phyloP scores from a whole-genome alignment of 2,329 filamentous ascomycete genomes.

The Neopestalotiopsis rosae region DNA sequence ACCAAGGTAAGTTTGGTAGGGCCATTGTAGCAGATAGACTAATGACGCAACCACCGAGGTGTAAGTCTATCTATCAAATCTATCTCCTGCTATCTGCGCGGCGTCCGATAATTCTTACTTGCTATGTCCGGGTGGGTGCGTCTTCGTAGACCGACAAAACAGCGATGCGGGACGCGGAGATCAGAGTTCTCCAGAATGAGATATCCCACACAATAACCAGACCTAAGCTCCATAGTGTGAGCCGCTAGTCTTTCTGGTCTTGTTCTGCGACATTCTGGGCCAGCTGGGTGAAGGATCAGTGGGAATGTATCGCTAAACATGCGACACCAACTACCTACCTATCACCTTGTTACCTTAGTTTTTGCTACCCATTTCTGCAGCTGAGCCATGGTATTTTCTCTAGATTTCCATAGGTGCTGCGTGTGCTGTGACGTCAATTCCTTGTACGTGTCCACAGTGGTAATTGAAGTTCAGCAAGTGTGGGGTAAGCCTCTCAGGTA shows the following conservation, averaged over 20 bases:
- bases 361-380: no score
- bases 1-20: conserved; percentile 1
- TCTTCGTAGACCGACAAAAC: no score
- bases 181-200: neutral
- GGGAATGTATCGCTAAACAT: neutral
- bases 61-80: neutral
- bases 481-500: neutral
- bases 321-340: neutral
- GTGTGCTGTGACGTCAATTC: conserved; percentile 7
- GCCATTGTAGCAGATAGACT: neutral
- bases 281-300: neutral
- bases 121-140: neutral
- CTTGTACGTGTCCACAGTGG: neutral
- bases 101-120: neutral
- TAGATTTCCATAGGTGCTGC: neutral
- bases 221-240: neutral
- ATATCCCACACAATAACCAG: neutral
- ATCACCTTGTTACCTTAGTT: no score
- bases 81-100: neutral
- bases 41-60: neutral
- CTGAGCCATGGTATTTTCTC: neutral
- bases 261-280: neutral
- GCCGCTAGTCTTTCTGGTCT: neutral
- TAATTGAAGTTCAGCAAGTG: neutral
- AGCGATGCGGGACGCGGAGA: neutral